Base-by-base conservation (phyloP, 2,329 filamentous ascomycete species). In the Aureobasidium sp. region DNA sequence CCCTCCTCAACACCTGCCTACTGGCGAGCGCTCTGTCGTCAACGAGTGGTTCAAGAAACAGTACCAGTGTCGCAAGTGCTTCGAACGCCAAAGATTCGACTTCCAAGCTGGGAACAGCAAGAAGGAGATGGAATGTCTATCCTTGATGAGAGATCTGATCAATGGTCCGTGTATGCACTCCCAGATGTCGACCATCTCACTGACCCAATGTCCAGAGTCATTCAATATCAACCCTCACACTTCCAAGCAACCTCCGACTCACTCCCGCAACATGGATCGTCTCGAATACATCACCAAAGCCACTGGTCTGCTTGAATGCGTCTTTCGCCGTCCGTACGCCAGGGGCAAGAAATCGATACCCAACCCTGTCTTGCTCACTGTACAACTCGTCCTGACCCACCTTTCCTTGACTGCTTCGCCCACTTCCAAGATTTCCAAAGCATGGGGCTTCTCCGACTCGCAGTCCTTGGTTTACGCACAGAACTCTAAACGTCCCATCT, bases 401-500 rank as follows among this genome's bases (percentile, higher is more conserved):
- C 14, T 63, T 1, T 56, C 58, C 39, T 27, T 63, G 41, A 63
- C 61, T 20, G 59, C 44, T 20, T 42, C 42, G 5, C 41, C 41
- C 12, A 41, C n/a, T 4, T 53, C 52, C 6, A 15, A 5, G 17
- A 41, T 44, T 5, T 34, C 56, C 29, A 48, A 41, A 31, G 52
- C 56, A 29, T 71, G 69, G 64, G 64, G 70, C n/a, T 78, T 82
- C 60, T 73, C 77, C 9, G 68, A 73, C 2, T 78, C 77, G 0
- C 81, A 83, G 67, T 66, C 70, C 42, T 68, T 71, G 22, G 80
- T 75, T 1, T 83, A 83, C 66, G 66, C 69, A 14, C 66, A 71
- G 5, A 66, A 70, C 1, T 64, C 64, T 1, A 51, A 58, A 0
- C 70, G 71, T 3, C 77, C 76, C 0, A 69, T 83, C 6, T 82